These are phyloP conservation scores for Neonectria coccinea DNA, from an alignment of 2,329 filamentous ascomycete genomes.

Conservation along the genomic window DNA sequence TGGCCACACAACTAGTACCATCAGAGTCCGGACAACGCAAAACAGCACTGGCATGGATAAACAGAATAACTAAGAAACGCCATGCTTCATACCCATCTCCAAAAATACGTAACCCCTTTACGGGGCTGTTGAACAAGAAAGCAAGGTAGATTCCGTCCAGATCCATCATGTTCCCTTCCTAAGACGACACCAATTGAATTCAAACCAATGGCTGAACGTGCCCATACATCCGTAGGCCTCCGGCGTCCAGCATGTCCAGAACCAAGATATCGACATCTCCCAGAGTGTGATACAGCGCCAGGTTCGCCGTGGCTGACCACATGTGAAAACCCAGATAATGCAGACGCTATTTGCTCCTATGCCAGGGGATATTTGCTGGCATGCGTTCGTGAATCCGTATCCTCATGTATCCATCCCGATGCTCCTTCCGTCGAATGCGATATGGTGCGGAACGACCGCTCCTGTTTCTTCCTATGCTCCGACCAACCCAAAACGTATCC, in stretches of 20 bases:
- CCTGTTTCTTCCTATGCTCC: conserved; percentile 39
- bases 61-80: conserved; percentile 22
- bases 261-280: conserved; percentile 19
- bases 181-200: conserved; percentile 15
- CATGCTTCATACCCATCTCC: conserved; percentile 22
- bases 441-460: conserved; percentile 38
- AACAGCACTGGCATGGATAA: conserved; percentile 2
- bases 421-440: conserved; percentile 40
- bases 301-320: conserved; percentile 28
- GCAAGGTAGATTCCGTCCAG: conserved; percentile 3
- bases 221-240: conserved; percentile 11
- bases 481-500: conserved; percentile 22
- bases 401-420: conserved; percentile 41
- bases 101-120: conserved; percentile 8
- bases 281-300: conserved; percentile 36
- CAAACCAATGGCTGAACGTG: conserved; percentile 12
- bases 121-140: conserved; percentile 10
- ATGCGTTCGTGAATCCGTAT: conserved; percentile 41
- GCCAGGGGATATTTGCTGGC: conserved; percentile 33
- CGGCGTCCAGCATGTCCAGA: conserved; percentile 22
- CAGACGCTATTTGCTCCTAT: conserved; percentile 31
- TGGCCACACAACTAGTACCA: neutral
- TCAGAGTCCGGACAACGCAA: conserved; percentile 5
- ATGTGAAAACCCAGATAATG: conserved; percentile 32
- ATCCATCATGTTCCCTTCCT: conserved; percentile 13